phyloP scores from a whole-genome alignment of 1,284 basidiomycete species.

The Trametes sp. region DNA sequence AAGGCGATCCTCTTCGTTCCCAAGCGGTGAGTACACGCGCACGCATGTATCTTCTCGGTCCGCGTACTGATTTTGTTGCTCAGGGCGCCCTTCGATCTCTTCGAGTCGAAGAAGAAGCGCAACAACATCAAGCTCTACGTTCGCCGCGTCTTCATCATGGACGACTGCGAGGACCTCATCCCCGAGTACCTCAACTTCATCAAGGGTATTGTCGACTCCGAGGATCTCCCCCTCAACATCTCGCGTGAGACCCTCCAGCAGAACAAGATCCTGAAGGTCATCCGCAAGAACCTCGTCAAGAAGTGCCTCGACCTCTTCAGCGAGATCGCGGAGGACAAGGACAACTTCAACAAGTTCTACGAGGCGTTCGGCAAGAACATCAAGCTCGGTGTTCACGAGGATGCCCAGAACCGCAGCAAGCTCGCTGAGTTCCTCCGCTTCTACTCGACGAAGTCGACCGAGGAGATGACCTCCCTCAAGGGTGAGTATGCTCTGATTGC shows the following conservation, averaged over 20 bases:
- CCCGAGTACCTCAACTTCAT: conserved; percentile 99
- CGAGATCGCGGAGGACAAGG: conserved; percentile 99
- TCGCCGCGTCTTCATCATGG: conserved; percentile 99
- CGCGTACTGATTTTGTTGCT: conserved; percentile 29
- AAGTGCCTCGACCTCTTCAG: conserved; percentile 95
- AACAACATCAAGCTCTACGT: conserved; percentile 99
- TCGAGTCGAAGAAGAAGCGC: conserved; percentile 99
- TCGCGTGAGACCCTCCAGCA: conserved; percentile 99
- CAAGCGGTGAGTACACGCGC: conserved; percentile 74
- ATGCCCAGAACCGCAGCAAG: conserved; percentile 98
- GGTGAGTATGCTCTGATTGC: conserved; percentile 53
- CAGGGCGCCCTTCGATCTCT: conserved; percentile 98
- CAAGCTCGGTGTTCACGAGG: conserved; percentile 99
- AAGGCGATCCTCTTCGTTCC: conserved; percentile 98
- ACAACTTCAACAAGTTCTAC: conserved; percentile 98
- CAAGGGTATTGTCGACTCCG: conserved; percentile 99
- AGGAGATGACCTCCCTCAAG: conserved; percentile 96
- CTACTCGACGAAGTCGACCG: conserved; percentile 94
- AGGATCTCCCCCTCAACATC: conserved; percentile 99
- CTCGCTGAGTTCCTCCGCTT: conserved; percentile 99
- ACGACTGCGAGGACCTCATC: conserved; percentile 99
- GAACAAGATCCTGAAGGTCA: conserved; percentile 99
- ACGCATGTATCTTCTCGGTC: neutral
- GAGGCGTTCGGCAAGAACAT: conserved; percentile 97
- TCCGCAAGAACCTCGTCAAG: conserved; percentile 98